Base-by-base conservation (phyloP, 768 basidiomycete genomes). In the Panellus pusillus region DNA sequence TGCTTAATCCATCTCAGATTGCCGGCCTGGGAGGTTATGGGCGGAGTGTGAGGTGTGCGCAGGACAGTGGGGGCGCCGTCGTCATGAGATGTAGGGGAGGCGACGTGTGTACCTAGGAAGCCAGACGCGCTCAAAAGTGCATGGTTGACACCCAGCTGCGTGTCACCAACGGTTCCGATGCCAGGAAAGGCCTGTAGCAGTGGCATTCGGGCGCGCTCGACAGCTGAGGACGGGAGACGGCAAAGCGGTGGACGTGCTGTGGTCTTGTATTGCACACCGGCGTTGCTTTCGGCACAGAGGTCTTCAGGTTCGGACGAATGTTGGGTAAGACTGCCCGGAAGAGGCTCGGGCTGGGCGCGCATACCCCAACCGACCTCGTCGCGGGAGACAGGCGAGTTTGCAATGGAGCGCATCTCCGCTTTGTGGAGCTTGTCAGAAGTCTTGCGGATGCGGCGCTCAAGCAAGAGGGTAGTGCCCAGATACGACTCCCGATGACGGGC, bases 141-240 rank as follows among this genome's bases (percentile, higher is more conserved):
- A 35, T 35, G 32, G 32, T 35, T 35, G 7, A 35, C 32, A 14
- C 32, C 32, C 32, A 35, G 32, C 14, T 35, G 32, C 29, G n/a
- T 47, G 24, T 1, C 47, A 19, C 48, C 39, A 6, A 52, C 44
- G 13, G 13, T 20, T 9, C 54, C 54, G 39, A 47, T 27, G 42
- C 48, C 54, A 14, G 54, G 54, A 32, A 50, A 55, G 37, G 54
- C 54, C 9, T 40, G 38, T 8, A 55, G 44, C 8, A 55, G 48
- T 4, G 54, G 54, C 43, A 50, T 31, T 5, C 38, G 37, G 15
- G 54, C 54, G 49, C 44, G 54, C 40, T 50, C 31, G 20, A 50
- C 32, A 38, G 48, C 48, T 8, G 49, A 55, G 4, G 48, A 48
- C 13, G 54, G 17, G 29, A 55, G 48, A 9, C 48, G 44, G 13